Conservation (phyloP, 352 stramenopile species). For the Pythium apleroticum region DNA sequence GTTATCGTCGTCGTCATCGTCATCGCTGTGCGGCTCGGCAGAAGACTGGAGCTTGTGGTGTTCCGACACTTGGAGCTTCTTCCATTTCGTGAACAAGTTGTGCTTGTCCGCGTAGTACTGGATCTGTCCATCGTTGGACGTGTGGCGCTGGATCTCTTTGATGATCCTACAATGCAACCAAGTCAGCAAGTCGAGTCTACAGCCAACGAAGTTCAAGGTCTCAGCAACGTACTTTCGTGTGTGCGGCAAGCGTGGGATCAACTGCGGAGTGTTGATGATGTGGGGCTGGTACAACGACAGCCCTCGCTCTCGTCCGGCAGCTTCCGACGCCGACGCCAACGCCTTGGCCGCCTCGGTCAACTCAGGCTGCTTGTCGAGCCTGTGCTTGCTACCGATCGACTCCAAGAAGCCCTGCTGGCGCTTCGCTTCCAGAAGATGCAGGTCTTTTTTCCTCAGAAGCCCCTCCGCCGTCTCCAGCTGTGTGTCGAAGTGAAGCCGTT, state of each 20-base stretch:
- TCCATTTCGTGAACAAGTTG: slow-evolving; percentile 76
- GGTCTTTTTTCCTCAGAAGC: slow-evolving; percentile 47
- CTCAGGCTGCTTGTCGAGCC: neutral
- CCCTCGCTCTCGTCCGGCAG: slow-evolving; percentile 11
- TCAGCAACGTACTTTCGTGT: slow-evolving; percentile 49
- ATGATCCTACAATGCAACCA: slow-evolving; percentile 39
- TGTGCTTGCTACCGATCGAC: slow-evolving; percentile 14
- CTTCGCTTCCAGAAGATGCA: slow-evolving; percentile 26
- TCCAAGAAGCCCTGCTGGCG: slow-evolving; percentile 24
- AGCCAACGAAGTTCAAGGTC: neutral
- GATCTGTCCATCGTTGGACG: slow-evolving; percentile 55
- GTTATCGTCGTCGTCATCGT: slow-evolving; percentile 4
- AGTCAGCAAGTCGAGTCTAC: neutral
- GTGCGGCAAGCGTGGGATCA: slow-evolving; percentile 57
- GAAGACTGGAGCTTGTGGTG: slow-evolving; percentile 38
- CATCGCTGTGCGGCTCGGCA: slow-evolving; percentile 9
- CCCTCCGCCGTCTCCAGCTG: slow-evolving; percentile 61
- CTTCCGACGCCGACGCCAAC: neutral
- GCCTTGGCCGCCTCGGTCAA: neutral
- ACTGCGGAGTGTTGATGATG: slow-evolving; percentile 34
- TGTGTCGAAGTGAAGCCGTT: slow-evolving; percentile 45
- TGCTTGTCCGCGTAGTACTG: slow-evolving; percentile 68
- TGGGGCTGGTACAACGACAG: slow-evolving; percentile 32
- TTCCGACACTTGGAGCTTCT: slow-evolving; percentile 57
- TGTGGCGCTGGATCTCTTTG: slow-evolving; percentile 60